These are phyloP conservation scores for Candida tammaniensis DNA, from an alignment of 805 yeast species.

Conservation along the genomic window DNA sequence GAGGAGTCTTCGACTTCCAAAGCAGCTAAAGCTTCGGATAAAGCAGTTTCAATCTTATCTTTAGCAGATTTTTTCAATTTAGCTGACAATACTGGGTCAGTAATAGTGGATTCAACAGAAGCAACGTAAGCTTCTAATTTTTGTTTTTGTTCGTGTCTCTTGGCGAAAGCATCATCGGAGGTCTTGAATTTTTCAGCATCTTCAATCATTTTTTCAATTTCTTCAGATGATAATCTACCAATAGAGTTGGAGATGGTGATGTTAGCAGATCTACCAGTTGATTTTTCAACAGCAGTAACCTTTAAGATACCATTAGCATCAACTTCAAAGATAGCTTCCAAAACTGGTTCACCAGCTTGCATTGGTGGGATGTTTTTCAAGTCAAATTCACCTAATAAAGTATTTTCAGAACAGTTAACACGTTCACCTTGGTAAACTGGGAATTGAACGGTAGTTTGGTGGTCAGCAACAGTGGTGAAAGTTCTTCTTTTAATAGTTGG, in stretches of 20 bases:
- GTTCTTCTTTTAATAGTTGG: conserved; percentile 52
- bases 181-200: conserved; percentile 74
- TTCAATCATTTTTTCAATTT: conserved; percentile 47
- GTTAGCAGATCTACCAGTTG: conserved; percentile 50
- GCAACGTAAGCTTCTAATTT: conserved; percentile 98
- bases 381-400: conserved; percentile 50
- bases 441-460: conserved; percentile 50
- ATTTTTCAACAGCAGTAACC: conserved; percentile 49
- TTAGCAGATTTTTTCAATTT: conserved; percentile 96
- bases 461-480: conserved; percentile 51
- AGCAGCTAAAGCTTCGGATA: conserved; percentile 97
- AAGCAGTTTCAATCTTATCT: conserved; percentile 96
- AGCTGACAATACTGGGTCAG: conserved; percentile 97
- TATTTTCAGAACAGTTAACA: conserved; percentile 50
- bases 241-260: conserved; percentile 49
- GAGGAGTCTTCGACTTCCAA: conserved; percentile 94
- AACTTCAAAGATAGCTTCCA: conserved; percentile 49
- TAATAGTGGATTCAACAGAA: conserved; percentile 90
- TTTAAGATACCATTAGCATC: conserved; percentile 52
- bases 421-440: conserved; percentile 54
- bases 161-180: conserved; percentile 98
- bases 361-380: conserved; percentile 50
- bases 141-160: conserved; percentile 99
- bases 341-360: conserved; percentile 51
- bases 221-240: conserved; percentile 49